A percentile compares a stretch with the other conserved stretches of the same genome.
Conservation (phyloP, 257 asterid genomes). For the Gentiana dahurica region DNA sequence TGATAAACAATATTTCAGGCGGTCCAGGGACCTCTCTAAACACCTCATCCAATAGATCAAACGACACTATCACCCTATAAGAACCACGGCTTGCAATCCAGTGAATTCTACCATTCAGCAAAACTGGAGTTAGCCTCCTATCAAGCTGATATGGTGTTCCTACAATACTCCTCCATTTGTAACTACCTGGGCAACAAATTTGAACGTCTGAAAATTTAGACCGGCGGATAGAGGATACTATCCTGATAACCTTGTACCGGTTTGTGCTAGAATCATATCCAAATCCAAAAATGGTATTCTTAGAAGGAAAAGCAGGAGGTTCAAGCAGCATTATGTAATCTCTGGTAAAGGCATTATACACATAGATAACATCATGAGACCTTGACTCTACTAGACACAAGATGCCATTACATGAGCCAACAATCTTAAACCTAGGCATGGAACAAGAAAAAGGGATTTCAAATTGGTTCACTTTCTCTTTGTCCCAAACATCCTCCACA, state of each 20-base stretch:
- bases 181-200: slow-evolving; percentile 4
- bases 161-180: slow-evolving; percentile 12
- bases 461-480: slow-evolving; percentile 3
- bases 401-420: slow-evolving; percentile 38
- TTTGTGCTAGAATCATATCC: slow-evolving; percentile 21
- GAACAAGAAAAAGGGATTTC: slow-evolving; percentile 16
- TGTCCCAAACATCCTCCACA: neutral
- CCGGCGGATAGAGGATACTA: neutral
- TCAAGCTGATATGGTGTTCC: slow-evolving; percentile 7
- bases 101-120: slow-evolving; percentile 18
- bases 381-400: slow-evolving; percentile 22
- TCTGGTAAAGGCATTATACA: slow-evolving; percentile 41
- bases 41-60: slow-evolving; percentile 18
- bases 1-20: neutral
- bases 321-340: slow-evolving; percentile 21
- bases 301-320: slow-evolving; percentile 7
- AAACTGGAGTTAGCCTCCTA: neutral
- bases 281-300: slow-evolving; percentile 21
- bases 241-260: slow-evolving; percentile 33
- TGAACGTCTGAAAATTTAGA: slow-evolving; percentile 20
- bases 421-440: slow-evolving; percentile 24
- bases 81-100: slow-evolving; percentile 19
- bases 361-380: slow-evolving; percentile 9
- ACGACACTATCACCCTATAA: slow-evolving; percentile 13
- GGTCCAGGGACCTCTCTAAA: slow-evolving; percentile 19